Conservation (phyloP, 2,329 filamentous ascomycete species). For the Aspergillus tubingensis region DNA sequence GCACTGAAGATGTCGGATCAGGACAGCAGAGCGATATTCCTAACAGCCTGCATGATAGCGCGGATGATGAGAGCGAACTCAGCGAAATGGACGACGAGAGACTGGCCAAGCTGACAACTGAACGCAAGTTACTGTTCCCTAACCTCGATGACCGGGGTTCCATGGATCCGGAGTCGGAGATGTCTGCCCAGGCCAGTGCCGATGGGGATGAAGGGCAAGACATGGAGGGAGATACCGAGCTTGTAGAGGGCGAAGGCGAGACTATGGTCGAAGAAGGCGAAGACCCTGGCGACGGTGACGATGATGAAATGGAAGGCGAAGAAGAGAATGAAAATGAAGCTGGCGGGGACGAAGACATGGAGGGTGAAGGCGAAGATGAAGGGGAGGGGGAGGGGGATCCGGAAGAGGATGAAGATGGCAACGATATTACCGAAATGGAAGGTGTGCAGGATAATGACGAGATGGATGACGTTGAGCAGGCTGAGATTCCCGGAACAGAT, state of each 20-base stretch:
- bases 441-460: conserved; percentile 19
- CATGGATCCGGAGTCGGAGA: conserved; percentile 28
- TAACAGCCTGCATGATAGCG: conserved; percentile 65
- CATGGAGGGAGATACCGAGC: conserved; percentile 15
- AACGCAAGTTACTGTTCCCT: conserved; percentile 28
- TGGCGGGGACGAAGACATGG: conserved; percentile 12
- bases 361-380: conserved; percentile 20
- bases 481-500: not conserved
- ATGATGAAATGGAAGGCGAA: conserved; percentile 15
- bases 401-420: conserved; percentile 14
- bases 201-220: conserved; percentile 27
- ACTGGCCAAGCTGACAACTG: conserved; percentile 28
- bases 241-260: conserved; percentile 13
- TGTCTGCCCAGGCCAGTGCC: conserved; percentile 2
- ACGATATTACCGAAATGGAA: conserved; percentile 10
- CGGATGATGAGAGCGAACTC: conserved; percentile 69
- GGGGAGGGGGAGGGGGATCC: conserved; percentile 20
- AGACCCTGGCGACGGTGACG: conserved; percentile 18
- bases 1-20: conserved; percentile 48
- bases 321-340: conserved; percentile 18
- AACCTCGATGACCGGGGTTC: conserved; percentile 26
- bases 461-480: conserved; percentile 9
- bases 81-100: conserved; percentile 59
- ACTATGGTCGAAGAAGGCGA: conserved; percentile 21
- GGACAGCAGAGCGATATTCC: conserved; percentile 54